Percentiles rank a stretch among this genome's conserved stretches.
Conservation (phyloP, 208 protist species). For the Crithidia thermophila region DNA sequence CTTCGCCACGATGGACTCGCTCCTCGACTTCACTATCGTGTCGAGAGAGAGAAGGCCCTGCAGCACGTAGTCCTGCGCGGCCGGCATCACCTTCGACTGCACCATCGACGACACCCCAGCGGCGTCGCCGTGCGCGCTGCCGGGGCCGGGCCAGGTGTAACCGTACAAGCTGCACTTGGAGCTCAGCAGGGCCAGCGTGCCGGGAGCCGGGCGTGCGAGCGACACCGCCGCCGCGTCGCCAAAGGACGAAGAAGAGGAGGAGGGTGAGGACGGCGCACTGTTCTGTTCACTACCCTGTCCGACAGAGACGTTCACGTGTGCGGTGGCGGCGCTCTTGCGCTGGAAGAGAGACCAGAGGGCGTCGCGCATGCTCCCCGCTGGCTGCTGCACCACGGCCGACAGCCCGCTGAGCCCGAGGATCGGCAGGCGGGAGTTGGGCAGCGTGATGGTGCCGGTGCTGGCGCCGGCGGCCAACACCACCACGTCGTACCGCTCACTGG, state of each 20-base stretch:
- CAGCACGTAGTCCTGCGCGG: slow-evolving; percentile 27
- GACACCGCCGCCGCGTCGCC: neutral
- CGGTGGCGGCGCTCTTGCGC: neutral
- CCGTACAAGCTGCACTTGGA: slow-evolving; percentile 43
- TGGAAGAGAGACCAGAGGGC: slow-evolving; percentile 37
- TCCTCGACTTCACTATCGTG: slow-evolving; percentile 27
- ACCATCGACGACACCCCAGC: slow-evolving; percentile 8
- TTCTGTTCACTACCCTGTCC: neutral
- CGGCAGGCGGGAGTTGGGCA: slow-evolving; percentile 60
- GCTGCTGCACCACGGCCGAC: slow-evolving; percentile 34
- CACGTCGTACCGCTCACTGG: slow-evolving; percentile 62
- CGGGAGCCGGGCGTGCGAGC: slow-evolving; percentile 9
- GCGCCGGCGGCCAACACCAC: slow-evolving; percentile 79
- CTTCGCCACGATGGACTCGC: slow-evolving; percentile 9
- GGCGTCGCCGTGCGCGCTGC: neutral
- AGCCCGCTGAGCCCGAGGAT: slow-evolving; percentile 67
- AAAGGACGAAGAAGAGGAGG: neutral
- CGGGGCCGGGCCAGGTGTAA: slow-evolving; percentile 23
- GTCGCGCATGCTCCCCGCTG: slow-evolving; percentile 22
- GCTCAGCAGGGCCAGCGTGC: slow-evolving; percentile 29
- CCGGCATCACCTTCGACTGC: slow-evolving; percentile 18
- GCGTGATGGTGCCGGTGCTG: slow-evolving; percentile 57
- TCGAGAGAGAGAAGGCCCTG: slow-evolving; percentile 69
- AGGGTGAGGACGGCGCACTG: too few relatives aligned
- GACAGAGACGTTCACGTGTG: too few relatives aligned